Evolutionary conservation across 768 basidiomycete species (phyloP), one percentile per base, ranked within the genome.

Genomic region (Mycena vulgaris): DNA sequence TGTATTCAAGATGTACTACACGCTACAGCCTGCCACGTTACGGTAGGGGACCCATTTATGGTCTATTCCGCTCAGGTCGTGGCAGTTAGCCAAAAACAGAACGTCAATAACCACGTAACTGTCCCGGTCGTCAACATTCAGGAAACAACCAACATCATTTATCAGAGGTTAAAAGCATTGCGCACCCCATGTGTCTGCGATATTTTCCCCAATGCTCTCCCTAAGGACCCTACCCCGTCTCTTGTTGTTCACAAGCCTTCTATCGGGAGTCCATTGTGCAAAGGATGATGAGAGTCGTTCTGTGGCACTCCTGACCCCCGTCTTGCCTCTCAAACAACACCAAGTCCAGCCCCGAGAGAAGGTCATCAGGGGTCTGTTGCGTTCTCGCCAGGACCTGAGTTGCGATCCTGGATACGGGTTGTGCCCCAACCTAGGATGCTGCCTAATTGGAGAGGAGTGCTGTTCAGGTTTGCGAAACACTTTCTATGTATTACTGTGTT

Each of bases 171-270:
- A 57, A 57, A 57, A 33, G 56, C 56, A 57, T 57, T n/a, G 56
- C 39, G 37, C 39, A 42, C 27, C 53, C n/a, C 56, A 42, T 42
- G 39, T 42, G 28, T 42, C 39, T 42, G 56, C 39, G 40, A 58
- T 11, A 58, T 40, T 58, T 58, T 21, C 56, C 39, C 56, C 56
- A 58, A 58, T 58, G 56, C 39, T 58, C 56, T 58, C 56, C 39
- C 14, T 57, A 57, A 8, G 37, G 28, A n/a, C 52, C 52, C 30
- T 55, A 55, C 33, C 33, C 39, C 40, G 56, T 58, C 56, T 58
- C 56, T 58, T 40, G 17, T 58, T 58, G 56, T 30, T 58, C 37
- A 30, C 25, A 30, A 58, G 37, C 37, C 56, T 58, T 11, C 56
- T 58, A 42, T 58, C 56, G 5, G 56, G 56, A 14, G 56, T 42